A percentile compares a stretch with the other conserved stretches of the same genome.
Conservation (phyloP, 352 stramenopile species). For the Heterotrichella gracilis region DNA sequence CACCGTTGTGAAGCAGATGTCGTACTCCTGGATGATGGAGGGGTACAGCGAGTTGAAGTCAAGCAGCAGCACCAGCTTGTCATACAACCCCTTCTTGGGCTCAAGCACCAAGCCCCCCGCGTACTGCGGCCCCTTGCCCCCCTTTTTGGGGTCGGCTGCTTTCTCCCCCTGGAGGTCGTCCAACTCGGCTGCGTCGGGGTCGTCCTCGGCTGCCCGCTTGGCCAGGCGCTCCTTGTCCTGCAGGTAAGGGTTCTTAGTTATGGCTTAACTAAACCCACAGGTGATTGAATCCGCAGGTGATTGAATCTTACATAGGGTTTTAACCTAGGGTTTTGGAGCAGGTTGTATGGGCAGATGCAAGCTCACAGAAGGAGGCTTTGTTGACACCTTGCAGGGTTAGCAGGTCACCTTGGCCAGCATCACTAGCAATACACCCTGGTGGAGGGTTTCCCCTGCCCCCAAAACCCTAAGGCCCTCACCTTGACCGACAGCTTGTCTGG, state of each 20-base stretch:
- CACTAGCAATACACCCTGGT: neutral
- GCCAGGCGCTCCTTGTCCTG: neutral
- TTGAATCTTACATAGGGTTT: no score
- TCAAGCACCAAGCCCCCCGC: conserved; percentile 90
- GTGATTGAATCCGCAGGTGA: no score
- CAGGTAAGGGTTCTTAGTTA: no score
- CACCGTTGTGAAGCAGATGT: conserved; percentile 97
- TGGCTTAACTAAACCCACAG: no score
- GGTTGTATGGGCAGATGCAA: no score
- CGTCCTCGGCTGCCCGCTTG: neutral
- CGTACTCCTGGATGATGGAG: conserved; percentile 99
- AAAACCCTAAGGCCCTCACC: conserved; percentile 27
- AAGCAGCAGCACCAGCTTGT: conserved; percentile 94
- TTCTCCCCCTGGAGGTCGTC: no score
- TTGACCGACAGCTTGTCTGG: conserved; percentile 73
- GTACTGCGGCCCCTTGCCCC: conserved; percentile 33
- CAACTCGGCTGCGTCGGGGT: neutral
- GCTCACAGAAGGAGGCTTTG: no score
- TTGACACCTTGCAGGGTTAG: no score
- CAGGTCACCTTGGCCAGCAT: no score
- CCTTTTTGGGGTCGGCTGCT: neutral
- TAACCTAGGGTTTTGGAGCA: no score
- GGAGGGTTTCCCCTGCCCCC: neutral
- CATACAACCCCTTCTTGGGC: conserved; percentile 94
- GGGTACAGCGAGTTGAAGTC: conserved; percentile 99